Conservation (phyloP, 805 yeast genomes). For the Lachancea thermotolerans region DNA sequence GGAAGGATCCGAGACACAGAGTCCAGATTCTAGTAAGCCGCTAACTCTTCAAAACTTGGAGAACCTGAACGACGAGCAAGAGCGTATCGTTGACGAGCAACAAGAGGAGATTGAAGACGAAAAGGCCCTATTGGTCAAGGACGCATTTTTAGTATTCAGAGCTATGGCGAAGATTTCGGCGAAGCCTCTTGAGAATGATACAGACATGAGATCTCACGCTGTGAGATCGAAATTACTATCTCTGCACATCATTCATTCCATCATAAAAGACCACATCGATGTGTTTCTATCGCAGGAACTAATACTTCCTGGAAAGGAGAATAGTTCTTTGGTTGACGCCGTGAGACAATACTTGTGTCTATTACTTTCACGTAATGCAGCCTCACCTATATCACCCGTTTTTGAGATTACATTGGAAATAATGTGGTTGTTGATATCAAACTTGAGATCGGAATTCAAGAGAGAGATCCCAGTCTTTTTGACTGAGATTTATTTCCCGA, state of each 20-base stretch:
- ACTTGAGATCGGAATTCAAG: conserved; percentile 81
- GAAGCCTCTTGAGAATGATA: conserved; percentile 69
- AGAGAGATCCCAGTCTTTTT: conserved; percentile 90
- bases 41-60: conserved; percentile 59
- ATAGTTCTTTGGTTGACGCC: conserved; percentile 65
- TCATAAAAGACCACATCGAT: conserved; percentile 77
- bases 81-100: conserved; percentile 43
- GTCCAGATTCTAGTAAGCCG: conserved; percentile 20
- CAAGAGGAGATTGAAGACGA: conserved; percentile 37
- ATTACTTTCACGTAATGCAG: conserved; percentile 83
- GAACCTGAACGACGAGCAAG: conserved; percentile 49
- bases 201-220: conserved; percentile 85
- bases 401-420: conserved; percentile 89
- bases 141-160: conserved; percentile 87
- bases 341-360: conserved; percentile 78
- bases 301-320: conserved; percentile 47
- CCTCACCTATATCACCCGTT: conserved; percentile 84
- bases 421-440: conserved; percentile 81
- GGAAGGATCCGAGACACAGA: background rate
- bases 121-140: conserved; percentile 70
- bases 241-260: conserved; percentile 78
- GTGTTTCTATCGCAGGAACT: conserved; percentile 60
- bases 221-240: conserved; percentile 88
- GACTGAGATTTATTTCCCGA: conserved; percentile 89
- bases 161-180: conserved; percentile 92